A percentile compares a stretch with the other conserved stretches of the same genome.
These are phyloP conservation scores for Podospora tetraspora DNA, from an alignment of 495 filamentous ascomycete genomes.

Conservation along the genomic window DNA sequence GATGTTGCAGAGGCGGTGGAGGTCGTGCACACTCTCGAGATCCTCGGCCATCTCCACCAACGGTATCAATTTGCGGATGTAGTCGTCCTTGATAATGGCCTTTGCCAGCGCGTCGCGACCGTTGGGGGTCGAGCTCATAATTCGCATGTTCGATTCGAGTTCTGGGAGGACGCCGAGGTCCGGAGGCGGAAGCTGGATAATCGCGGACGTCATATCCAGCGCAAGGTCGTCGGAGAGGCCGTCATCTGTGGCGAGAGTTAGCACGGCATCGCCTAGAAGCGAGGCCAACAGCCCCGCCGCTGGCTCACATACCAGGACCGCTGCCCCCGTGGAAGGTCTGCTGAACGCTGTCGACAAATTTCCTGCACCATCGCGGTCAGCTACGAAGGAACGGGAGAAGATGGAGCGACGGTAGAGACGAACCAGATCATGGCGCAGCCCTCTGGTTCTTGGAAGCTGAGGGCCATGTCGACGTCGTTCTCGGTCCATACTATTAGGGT, in stretches of 20 bases:
- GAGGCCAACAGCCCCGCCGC: background rate
- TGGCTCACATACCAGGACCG: conserved; percentile 41
- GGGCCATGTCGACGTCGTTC: conserved; percentile 87
- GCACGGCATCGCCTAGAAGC: background rate
- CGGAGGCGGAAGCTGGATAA: conserved; percentile 70
- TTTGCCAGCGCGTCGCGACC: conserved; percentile 89
- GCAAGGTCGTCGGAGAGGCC: conserved; percentile 77
- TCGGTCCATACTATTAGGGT: conserved; percentile 99
- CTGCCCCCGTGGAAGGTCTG: conserved; percentile 46
- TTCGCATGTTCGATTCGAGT: conserved; percentile 74
- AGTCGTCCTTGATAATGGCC: conserved; percentile 75
- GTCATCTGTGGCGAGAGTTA: conserved; percentile 58
- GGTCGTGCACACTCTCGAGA: conserved; percentile 74
- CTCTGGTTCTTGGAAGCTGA: conserved; percentile 97
- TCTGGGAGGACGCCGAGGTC: conserved; percentile 75
- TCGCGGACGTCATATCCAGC: conserved; percentile 56
- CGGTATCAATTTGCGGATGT: conserved; percentile 81
- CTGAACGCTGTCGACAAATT: conserved; percentile 84
- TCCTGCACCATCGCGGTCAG: conserved; percentile 50
- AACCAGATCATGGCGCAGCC: conserved; percentile 91
- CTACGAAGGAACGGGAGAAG: background rate
- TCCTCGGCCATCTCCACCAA: conserved; percentile 84
- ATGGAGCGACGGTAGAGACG: conserved; percentile 8
- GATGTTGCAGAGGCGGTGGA: conserved; percentile 92
- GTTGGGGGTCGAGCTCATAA: conserved; percentile 61